Evolutionary conservation across 768 basidiomycete species (phyloP).

Genomic region (Lactarius quietus): DNA sequence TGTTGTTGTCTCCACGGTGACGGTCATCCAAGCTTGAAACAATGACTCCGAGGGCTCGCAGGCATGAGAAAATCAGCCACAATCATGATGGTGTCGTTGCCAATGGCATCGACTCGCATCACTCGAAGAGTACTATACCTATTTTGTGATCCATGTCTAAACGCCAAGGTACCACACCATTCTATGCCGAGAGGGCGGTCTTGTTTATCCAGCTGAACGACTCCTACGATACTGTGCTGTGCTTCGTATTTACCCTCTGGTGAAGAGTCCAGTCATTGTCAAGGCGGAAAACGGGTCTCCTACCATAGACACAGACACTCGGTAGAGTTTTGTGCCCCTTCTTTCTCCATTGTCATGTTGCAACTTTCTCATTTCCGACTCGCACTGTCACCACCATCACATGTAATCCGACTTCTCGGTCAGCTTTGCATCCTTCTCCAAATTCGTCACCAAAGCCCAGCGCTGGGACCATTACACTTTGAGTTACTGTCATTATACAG

Average conservation of each 20-base stretch:
- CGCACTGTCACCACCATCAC: background rate
- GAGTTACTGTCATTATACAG: background rate
- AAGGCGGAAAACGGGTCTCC: background rate
- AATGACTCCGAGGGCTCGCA: background rate
- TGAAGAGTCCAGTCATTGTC: background rate
- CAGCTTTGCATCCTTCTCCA: background rate
- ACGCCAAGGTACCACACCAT: background rate
- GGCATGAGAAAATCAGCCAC: background rate
- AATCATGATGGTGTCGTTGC: background rate
- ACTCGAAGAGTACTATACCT: background rate
- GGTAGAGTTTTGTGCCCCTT: background rate
- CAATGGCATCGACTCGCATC: background rate
- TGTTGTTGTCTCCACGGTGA: background rate
- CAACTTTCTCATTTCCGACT: background rate
- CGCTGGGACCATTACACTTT: background rate
- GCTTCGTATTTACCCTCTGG: background rate
- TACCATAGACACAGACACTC: background rate
- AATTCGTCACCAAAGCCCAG: background rate
- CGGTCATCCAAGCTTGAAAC: background rate
- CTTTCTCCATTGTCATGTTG: background rate
- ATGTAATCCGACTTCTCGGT: background rate
- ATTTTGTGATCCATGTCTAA: background rate
- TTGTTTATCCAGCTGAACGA: background rate
- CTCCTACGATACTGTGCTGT: background rate
- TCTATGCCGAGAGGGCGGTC: background rate